Conservation (phyloP, 768 basidiomycete genomes). For the Lentinula boryana region DNA sequence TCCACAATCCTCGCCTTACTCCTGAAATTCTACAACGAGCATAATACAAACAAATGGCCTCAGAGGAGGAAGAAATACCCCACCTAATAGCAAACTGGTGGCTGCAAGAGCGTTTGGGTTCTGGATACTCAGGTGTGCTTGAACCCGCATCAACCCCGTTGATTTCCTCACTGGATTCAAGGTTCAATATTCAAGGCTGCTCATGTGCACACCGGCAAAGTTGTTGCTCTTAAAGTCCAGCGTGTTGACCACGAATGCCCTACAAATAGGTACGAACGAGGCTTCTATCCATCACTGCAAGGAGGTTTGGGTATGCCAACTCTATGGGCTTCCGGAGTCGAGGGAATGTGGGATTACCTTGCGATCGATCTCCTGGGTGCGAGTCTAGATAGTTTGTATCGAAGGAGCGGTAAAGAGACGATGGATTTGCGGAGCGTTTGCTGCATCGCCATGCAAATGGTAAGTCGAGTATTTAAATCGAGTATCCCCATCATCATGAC, state of each 20-base stretch:
- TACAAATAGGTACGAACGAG: conserved; percentile 67
- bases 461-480: conserved; percentile 25
- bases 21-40: not conserved
- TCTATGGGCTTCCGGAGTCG: conserved; percentile 56
- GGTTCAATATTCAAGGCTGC: conserved; percentile 66
- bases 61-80: conserved; percentile 20
- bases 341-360: conserved; percentile 61
- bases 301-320: conserved; percentile 71
- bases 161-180: conserved; percentile 18
- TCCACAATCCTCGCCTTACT: not conserved
- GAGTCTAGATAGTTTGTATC: conserved; percentile 60
- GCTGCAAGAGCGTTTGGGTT: conserved; percentile 54
- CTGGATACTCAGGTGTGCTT: conserved; percentile 66
- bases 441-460: conserved; percentile 72
- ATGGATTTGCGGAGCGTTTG: conserved; percentile 73
- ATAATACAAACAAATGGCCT: not conserved
- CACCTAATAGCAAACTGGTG: conserved; percentile 54
- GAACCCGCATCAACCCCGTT: not conserved
- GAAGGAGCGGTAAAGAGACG: conserved; percentile 45
- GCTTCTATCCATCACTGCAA: conserved; percentile 63
- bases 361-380: conserved; percentile 72
- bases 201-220: conserved; percentile 48
- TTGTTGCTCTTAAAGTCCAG: conserved; percentile 75
- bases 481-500: not conserved
- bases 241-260: conserved; percentile 66